phyloP scores from a whole-genome alignment of 306 rosid species.

The Lathyrus sativus region DNA sequence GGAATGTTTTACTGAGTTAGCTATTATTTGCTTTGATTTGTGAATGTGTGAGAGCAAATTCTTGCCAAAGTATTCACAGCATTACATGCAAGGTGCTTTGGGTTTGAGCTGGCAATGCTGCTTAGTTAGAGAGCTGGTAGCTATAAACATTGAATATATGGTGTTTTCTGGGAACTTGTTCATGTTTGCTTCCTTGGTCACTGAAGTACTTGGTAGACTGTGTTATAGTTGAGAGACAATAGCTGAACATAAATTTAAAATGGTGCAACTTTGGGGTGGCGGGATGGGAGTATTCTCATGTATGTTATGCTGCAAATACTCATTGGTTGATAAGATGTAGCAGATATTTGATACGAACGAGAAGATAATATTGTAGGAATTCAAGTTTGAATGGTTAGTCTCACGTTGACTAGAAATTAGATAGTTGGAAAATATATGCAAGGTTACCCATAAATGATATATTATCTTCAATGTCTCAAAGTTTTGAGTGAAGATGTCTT shows the following conservation, averaged over 20 bases:
- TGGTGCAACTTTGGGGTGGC: not conserved
- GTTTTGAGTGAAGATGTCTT: not conserved
- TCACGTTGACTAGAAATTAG: not conserved
- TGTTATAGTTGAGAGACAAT: not conserved
- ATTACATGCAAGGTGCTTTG: constrained; percentile 11
- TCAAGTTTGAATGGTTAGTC: not conserved
- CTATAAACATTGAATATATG: constrained; percentile 15
- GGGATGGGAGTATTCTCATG: not conserved
- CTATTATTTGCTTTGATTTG: constrained; percentile 19
- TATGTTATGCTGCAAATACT: not conserved
- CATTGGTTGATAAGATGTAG: not conserved
- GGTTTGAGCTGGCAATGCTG: constrained; percentile 29
- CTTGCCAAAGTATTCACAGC: constrained; percentile 23
- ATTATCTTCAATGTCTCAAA: not conserved
- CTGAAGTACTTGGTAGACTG: constrained; percentile 4
- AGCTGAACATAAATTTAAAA: constrained; percentile 6
- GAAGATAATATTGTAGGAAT: not conserved
- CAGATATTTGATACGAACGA: not conserved
- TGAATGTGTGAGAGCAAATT: constrained; percentile 7
- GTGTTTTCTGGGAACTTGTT: constrained; percentile 17
- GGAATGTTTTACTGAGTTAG: constrained; percentile 14
- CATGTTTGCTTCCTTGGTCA: constrained; percentile 18
- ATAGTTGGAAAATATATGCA: not conserved
- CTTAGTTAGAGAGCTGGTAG: constrained; percentile 14
- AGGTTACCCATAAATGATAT: not conserved